phyloP scores from a whole-genome alignment of 176 grass and related monocot genomes.

The Saccharum officinarum region DNA sequence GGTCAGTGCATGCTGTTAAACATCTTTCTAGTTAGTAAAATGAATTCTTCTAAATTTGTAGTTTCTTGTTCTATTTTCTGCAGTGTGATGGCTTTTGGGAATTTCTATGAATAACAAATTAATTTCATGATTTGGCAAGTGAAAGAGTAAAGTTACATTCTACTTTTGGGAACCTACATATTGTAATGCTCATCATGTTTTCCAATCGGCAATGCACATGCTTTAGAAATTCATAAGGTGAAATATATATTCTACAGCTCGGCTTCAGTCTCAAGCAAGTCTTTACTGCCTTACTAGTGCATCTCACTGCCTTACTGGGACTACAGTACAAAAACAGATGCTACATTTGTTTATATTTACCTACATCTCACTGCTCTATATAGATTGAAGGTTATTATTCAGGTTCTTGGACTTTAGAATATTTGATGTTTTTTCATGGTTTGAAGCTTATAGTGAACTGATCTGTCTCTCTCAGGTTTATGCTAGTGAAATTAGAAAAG shows the following conservation, averaged over 20 bases:
- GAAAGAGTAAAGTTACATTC: too few relatives aligned
- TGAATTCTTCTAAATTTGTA: too few relatives aligned
- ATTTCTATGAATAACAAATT: too few relatives aligned
- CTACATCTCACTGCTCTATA: not conserved
- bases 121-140: too few relatives aligned
- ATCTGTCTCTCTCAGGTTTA: constrained; percentile 42
- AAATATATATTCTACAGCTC: not conserved
- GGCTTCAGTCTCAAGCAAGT: not conserved
- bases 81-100: too few relatives aligned
- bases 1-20: too few relatives aligned
- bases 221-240: constrained; percentile 9
- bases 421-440: constrained; percentile 25
- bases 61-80: too few relatives aligned
- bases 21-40: too few relatives aligned
- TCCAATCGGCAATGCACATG: not conserved
- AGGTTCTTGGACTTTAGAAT: not conserved
- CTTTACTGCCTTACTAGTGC: not conserved
- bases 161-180: too few relatives aligned
- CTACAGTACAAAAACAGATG: not conserved
- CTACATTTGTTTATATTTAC: not conserved
- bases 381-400: not conserved
- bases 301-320: not conserved
- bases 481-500: constrained; percentile 59
- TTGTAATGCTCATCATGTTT: not conserved
- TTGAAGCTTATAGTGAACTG: constrained; percentile 30